A percentile compares a stretch with the other conserved stretches of the same genome.
Conservation (phyloP, 2,329 filamentous ascomycete species). For the Ustilaginoidea virens region DNA sequence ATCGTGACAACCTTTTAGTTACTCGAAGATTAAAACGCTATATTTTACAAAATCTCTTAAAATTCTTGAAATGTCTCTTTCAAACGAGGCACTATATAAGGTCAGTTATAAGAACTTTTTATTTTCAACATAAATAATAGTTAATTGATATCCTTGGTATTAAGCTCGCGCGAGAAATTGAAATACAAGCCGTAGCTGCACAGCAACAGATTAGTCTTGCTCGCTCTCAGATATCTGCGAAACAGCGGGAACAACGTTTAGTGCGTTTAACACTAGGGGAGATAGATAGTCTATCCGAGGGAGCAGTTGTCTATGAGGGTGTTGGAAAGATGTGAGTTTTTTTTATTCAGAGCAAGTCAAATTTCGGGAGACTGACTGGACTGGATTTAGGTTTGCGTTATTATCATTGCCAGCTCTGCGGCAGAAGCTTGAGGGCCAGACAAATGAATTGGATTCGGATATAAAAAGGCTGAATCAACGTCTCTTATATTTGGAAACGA, state of each 20-base stretch:
- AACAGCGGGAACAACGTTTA: constrained; percentile 79
- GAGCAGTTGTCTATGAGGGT: constrained; percentile 80
- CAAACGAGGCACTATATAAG: constrained; percentile 89
- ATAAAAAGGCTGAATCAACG: constrained; percentile 74
- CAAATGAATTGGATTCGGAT: constrained; percentile 59
- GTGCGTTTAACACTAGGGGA: constrained; percentile 77
- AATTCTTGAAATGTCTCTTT: constrained; percentile 98
- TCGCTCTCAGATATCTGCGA: constrained; percentile 67
- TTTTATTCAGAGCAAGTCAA: neutral
- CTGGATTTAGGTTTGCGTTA: constrained; percentile 60
- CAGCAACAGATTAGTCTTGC: constrained; percentile 87
- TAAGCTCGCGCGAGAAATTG: constrained; percentile 92
- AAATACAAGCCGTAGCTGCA: constrained; percentile 71
- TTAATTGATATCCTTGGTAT: constrained; percentile 2
- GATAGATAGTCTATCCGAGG: constrained; percentile 56
- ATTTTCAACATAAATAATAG: neutral
- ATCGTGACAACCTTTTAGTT: too few relatives aligned
- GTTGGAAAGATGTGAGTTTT: constrained; percentile 82
- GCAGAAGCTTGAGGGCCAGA: constrained; percentile 60
- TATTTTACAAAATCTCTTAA: too few relatives aligned
- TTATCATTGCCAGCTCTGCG: constrained; percentile 59
- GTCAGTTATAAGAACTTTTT: constrained; percentile 28
- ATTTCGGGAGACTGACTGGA: constrained; percentile 1
- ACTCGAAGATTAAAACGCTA: too few relatives aligned
- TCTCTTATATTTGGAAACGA: constrained; percentile 85